Conservation (phyloP, 805 yeast genomes). For the Sporopachydermia lactativora region DNA sequence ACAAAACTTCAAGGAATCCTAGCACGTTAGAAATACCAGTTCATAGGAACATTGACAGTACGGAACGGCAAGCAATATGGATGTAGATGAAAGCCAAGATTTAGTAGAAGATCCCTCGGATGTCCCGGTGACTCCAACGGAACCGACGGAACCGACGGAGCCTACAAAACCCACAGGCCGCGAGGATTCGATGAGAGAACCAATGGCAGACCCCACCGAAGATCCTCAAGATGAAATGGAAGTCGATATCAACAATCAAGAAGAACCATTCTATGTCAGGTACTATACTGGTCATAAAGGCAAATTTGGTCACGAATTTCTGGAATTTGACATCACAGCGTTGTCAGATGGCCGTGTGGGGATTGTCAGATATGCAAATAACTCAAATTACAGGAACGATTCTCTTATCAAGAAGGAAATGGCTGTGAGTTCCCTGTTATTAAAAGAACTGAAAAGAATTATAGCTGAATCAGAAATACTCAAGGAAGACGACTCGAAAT, state of each 20-base stretch:
- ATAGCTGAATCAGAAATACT: conserved; percentile 26
- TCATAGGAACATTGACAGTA: too few species aligned
- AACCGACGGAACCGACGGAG: too few species aligned
- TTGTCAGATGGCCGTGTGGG: conserved; percentile 19
- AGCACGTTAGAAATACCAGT: too few species aligned
- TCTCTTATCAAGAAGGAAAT: conserved; percentile 26
- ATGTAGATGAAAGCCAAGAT: too few species aligned
- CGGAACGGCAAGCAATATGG: too few species aligned
- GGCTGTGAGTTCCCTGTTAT: conserved; percentile 21
- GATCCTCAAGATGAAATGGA: background rate
- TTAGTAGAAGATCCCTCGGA: too few species aligned
- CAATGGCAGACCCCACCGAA: too few species aligned
- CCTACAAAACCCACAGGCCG: too few species aligned
- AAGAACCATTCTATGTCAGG: conserved; percentile 24
- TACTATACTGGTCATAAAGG: conserved; percentile 32
- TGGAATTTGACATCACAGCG: conserved; percentile 24
- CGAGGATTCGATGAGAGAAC: too few species aligned
- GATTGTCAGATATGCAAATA: conserved; percentile 27
- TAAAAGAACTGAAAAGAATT: conserved; percentile 21
- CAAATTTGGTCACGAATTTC: conserved; percentile 30
- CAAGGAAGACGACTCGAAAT: conserved; percentile 23
- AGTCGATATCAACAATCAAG: conserved; percentile 4
- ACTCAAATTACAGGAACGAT: conserved; percentile 30
- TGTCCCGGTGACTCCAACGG: too few species aligned
- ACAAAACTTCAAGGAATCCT: too few species aligned